A percentile compares a stretch with the other conserved stretches of the same genome.
Conservation (phyloP, 1,139 yeast genomes). For the Pichia sp. region DNA sequence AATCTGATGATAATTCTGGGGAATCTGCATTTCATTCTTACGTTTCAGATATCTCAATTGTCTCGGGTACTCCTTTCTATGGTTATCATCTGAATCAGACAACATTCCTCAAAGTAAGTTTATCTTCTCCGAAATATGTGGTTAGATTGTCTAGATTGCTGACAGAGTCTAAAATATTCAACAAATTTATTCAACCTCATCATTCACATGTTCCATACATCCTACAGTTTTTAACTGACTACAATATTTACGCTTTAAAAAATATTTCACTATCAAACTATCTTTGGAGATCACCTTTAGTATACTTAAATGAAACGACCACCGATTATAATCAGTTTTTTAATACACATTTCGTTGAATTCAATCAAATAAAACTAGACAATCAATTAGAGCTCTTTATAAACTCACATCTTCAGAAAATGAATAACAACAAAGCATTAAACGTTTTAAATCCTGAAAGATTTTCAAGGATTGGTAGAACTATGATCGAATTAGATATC, state of each 20-base stretch:
- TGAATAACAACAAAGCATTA: conserved; percentile 2
- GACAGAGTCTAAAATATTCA: conserved; percentile 40
- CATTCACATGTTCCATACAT: conserved; percentile 79
- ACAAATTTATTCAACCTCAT: conserved; percentile 40
- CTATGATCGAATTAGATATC: conserved; percentile 65
- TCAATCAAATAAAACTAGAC: conserved; percentile 22
- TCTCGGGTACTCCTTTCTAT: conserved; percentile 76
- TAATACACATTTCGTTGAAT: conserved; percentile 15
- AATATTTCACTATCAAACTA: conserved; percentile 46
- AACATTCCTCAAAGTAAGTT: conserved; percentile 58
- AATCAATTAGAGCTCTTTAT: conserved; percentile 16
- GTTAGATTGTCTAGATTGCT: conserved; percentile 56
- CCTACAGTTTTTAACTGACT: conserved; percentile 76
- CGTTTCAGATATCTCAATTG: conserved; percentile 61
- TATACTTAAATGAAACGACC: conserved; percentile 14
- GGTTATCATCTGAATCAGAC: conserved; percentile 68
- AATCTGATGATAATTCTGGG: neutral
- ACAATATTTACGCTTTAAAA: conserved; percentile 77
- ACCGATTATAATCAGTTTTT: conserved; percentile 16
- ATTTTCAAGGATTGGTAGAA: conserved; percentile 50
- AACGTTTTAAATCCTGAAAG: conserved; percentile 23
- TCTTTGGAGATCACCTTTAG: conserved; percentile 38
- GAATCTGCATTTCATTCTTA: conserved; percentile 29
- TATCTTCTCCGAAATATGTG: conserved; percentile 57
- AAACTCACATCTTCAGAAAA: conserved; percentile 7